Evolutionary conservation across 495 filamentous ascomycete species (phyloP).

Genomic region (Tuber melanosporum): DNA sequence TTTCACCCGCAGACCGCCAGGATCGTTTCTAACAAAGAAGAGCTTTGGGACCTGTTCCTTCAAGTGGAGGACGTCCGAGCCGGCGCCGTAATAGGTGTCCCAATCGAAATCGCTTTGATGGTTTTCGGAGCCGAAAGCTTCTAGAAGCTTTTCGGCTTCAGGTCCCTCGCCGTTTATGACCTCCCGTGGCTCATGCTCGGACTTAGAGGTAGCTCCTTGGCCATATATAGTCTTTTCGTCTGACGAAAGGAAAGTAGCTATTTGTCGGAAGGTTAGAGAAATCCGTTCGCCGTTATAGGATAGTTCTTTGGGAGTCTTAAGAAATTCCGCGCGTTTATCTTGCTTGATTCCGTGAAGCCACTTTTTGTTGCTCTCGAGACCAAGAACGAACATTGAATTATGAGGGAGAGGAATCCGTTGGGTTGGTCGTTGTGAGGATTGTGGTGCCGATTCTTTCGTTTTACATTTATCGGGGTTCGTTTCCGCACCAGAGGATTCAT

Average conservation of each 20-base stretch:
- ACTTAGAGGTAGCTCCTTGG: constrained; percentile 74
- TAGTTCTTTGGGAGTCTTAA: constrained; percentile 63
- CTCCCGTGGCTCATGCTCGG: constrained; percentile 49
- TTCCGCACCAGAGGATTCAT: constrained; percentile 4
- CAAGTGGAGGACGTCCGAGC: constrained; percentile 79
- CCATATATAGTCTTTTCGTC: constrained; percentile 71
- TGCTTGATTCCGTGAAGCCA: constrained; percentile 88
- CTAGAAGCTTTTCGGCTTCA: constrained; percentile 63
- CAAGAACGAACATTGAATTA: constrained; percentile 79
- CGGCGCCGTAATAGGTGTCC: constrained; percentile 67
- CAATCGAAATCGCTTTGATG: constrained; percentile 67
- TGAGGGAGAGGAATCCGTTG: constrained; percentile 75
- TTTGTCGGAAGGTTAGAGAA: constrained; percentile 84
- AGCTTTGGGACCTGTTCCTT: constrained; percentile 36
- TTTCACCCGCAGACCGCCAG: constrained; percentile 22
- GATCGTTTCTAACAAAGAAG: constrained; percentile 20
- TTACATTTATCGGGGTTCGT: constrained; percentile 12
- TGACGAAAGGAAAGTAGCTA: constrained; percentile 72
- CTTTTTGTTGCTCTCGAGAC: constrained; percentile 68
- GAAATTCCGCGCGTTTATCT: constrained; percentile 64
- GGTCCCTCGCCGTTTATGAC: constrained; percentile 63
- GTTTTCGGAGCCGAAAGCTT: constrained; percentile 81
- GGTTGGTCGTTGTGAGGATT: constrained; percentile 46
- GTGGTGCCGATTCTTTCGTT: background rate
- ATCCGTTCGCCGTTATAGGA: constrained; percentile 72